Evolutionary conservation across 23 red algal genomes (phyloP), one percentile per base, ranked within the genome.

Genomic region (Gracilaria domingensis): DNA sequence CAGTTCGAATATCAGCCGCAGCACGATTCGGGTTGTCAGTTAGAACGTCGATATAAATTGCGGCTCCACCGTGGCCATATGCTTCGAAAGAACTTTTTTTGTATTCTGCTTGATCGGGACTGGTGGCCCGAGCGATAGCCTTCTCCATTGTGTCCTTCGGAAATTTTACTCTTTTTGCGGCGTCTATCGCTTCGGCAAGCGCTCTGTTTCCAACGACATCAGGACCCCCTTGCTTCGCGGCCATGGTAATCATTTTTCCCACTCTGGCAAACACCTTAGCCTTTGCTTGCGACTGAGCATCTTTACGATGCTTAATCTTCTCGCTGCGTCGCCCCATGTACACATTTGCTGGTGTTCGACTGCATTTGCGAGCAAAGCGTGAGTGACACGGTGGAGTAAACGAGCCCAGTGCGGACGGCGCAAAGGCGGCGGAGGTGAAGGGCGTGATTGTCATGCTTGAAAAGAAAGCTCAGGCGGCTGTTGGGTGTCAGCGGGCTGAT

Each of bases 1-100:
- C 80, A 12, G 83, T 79, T 9, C 95, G 91, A 81, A 98, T 98
- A 53, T 98, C 95, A 9, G 83, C 77, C 3, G 86, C 69, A 12
- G 89, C 92, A 11, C 95, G 95, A 88, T 98, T 98, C 20, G 66
- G 28, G 26, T 98, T 98, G 49, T 98, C 95, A 32, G 95, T 98
- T 29, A 88, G 74, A 20, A 94, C 90, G 21, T 98, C 73, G 66
- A 98, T 88, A 25, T 94, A 83, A 55, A 98, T 80, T 26, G 80
- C 95, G 17, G 88, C 84, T n/a, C 95, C 95, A 33, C 90, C 95
- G 71, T 84, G 62, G 45, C 95, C 95, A 72, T 98, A 98, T 23
- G 93, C 91, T 66, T 98, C 95, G 67, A 98, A 98, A 29, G 80
- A 38, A 51, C 78, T 81, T 53, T n/a, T 51, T 73, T 98, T 98